Percentiles rank a stretch among this genome's conserved stretches.
Conservation (phyloP, 192 early-diverging fungal species). For the Entomortierella parvispora region DNA sequence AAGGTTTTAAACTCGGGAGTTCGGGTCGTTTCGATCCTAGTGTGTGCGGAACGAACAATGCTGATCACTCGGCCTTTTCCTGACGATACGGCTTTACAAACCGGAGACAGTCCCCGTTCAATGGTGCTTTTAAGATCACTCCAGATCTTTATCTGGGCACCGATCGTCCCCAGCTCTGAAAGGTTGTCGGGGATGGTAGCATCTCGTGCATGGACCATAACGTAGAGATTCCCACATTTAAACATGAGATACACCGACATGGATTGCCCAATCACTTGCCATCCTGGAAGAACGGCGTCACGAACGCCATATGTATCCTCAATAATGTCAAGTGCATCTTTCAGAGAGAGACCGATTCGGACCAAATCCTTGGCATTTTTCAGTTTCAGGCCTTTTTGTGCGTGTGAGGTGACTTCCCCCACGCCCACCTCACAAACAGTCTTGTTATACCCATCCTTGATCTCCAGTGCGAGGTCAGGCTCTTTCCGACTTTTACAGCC, state of each 20-base stretch:
- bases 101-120: conserved; percentile 15
- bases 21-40: conserved; percentile 27
- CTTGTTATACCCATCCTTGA: conserved; percentile 12
- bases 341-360: conserved; percentile 2
- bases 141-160: conserved; percentile 17
- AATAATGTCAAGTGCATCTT: not conserved
- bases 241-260: conserved; percentile 9
- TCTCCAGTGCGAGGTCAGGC: conserved; percentile 8
- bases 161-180: conserved; percentile 11
- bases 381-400: conserved; percentile 9
- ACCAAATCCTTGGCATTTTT: conserved; percentile 21
- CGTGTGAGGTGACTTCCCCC: conserved; percentile 9
- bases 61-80: conserved; percentile 4
- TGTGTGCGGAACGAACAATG: not conserved
- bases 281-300: conserved; percentile 2
- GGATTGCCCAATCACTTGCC: not conserved
- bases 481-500: conserved; percentile 21
- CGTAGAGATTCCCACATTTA: conserved; percentile 16
- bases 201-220: conserved; percentile 14
- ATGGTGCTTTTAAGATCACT: conserved; percentile 20
- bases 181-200: conserved; percentile 12
- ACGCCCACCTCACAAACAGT: conserved; percentile 9
- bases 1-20: conserved; percentile 31
- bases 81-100: conserved; percentile 12
- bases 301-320: conserved; percentile 2